A percentile compares a stretch with the other conserved stretches of the same genome.
Evolutionary conservation across 2,329 filamentous ascomycete species (phyloP).

Genomic region (Orbilia javanica): DNA sequence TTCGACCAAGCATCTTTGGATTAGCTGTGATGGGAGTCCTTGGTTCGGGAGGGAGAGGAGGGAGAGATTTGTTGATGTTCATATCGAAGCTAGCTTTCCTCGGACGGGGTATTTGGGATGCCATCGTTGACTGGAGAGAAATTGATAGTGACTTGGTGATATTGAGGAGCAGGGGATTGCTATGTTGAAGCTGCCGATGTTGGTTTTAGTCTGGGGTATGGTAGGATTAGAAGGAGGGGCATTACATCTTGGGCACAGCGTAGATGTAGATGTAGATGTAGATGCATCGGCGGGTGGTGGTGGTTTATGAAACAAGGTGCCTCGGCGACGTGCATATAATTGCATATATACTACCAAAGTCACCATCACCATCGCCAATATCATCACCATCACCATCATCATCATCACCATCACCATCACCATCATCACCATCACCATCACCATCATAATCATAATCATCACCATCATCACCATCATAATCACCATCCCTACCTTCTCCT

Average conservation of each 20-base stretch:
- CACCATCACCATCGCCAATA: not conserved
- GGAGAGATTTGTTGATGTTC: slow-evolving; percentile 40
- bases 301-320: not conserved
- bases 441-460: not conserved
- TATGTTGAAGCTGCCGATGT: not conserved
- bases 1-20: slow-evolving; percentile 15
- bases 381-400: not conserved
- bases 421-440: not conserved
- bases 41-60: slow-evolving; percentile 38
- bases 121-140: not conserved
- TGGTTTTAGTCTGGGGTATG: not conserved
- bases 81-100: slow-evolving; percentile 2
- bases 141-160: not conserved
- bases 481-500: not conserved
- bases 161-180: not conserved
- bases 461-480: not conserved
- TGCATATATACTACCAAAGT: not conserved
- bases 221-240: not conserved
- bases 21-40: not conserved
- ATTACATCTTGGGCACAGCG: not conserved
- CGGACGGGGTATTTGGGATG: slow-evolving; percentile 31
- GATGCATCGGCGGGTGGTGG: not conserved
- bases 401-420: not conserved
- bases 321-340: not conserved
- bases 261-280: not conserved